These are phyloP conservation scores for Dactylellina leptospora DNA, from an alignment of 2,329 filamentous ascomycete species.

Conservation along the genomic window DNA sequence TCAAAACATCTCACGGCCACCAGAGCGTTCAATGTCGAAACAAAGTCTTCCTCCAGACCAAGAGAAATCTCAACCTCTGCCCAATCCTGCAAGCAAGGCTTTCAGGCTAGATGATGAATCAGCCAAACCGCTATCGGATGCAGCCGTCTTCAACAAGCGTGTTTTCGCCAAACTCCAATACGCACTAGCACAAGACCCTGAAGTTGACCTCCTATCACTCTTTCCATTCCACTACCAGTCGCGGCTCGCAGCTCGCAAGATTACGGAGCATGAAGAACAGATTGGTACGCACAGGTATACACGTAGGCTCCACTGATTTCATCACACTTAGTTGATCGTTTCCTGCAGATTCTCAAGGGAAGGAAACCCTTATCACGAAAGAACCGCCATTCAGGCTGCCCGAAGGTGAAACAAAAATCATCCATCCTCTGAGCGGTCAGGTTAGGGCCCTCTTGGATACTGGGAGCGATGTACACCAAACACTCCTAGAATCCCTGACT, in stretches of 20 bases:
- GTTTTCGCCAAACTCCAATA: constrained; percentile 15
- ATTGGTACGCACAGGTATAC: constrained; percentile 14
- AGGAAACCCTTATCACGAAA: constrained; percentile 7
- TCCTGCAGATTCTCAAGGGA: constrained; percentile 19
- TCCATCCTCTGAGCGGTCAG: constrained; percentile 17
- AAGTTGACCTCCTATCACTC: constrained; percentile 31
- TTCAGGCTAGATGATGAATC: no score
- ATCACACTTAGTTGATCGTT: constrained; percentile 10
- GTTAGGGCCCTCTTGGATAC: constrained; percentile 12
- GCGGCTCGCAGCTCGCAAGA: constrained; percentile 26
- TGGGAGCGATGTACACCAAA: constrained; percentile 13
- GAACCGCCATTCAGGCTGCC: constrained; percentile 16
- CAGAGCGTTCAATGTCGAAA: no score
- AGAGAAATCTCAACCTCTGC: no score
- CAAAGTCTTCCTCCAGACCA: no score
- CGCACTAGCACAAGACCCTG: constrained; percentile 15
- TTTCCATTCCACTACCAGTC: constrained; percentile 26
- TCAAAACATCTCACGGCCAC: no score
- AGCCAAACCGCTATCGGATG: constrained; percentile 12
- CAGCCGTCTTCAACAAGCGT: constrained; percentile 25
- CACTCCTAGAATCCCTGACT: constrained; percentile 7
- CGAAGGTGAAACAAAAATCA: constrained; percentile 13
- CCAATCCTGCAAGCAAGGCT: no score
- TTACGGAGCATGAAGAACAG: constrained; percentile 21
- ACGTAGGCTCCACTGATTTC: constrained; percentile 4